phyloP scores from a whole-genome alignment of 2,329 filamentous ascomycete species.

The Trichoderma guizhouense region DNA sequence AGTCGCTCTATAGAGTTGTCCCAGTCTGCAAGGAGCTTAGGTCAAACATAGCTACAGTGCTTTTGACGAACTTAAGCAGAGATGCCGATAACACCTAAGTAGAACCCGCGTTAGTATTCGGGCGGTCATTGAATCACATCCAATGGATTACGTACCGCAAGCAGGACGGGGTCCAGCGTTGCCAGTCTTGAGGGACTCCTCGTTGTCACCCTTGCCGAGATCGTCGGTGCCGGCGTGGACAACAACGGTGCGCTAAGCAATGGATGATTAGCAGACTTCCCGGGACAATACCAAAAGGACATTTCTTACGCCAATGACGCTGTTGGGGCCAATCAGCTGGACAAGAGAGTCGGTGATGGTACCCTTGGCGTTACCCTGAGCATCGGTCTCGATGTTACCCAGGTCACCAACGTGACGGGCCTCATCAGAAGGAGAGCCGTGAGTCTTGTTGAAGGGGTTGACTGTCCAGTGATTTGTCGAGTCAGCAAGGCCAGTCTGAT shows the following conservation, averaged over 20 bases:
- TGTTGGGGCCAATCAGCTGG: slow-evolving; percentile 95
- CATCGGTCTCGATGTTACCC: slow-evolving; percentile 95
- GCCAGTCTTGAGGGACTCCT: slow-evolving; percentile 97
- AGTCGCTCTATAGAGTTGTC: not conserved
- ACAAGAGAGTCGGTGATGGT: slow-evolving; percentile 74
- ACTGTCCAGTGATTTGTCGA: slow-evolving; percentile 50
- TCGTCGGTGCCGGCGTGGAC: slow-evolving; percentile 95
- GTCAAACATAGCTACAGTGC: not conserved
- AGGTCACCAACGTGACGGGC: slow-evolving; percentile 94
- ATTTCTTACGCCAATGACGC: slow-evolving; percentile 78
- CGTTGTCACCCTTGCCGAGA: slow-evolving; percentile 85
- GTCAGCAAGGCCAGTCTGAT: not conserved
- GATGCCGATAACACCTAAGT: slow-evolving; percentile 80
- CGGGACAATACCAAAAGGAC: not conserved
- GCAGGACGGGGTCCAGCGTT: slow-evolving; percentile 92
- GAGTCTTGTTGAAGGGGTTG: slow-evolving; percentile 91
- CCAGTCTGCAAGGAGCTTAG: not conserved
- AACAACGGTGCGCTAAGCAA: slow-evolving; percentile 78
- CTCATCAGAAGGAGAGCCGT: slow-evolving; percentile 81
- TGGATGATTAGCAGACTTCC: slow-evolving; percentile 6
- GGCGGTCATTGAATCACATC: not conserved
- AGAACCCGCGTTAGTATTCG: slow-evolving; percentile 19
- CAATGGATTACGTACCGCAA: slow-evolving; percentile 64
- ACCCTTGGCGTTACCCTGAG: slow-evolving; percentile 84
- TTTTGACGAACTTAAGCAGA: slow-evolving; percentile 54